Base-by-base conservation (phyloP, 768 basidiomycete species). In the Artomyces pyxidatus region DNA sequence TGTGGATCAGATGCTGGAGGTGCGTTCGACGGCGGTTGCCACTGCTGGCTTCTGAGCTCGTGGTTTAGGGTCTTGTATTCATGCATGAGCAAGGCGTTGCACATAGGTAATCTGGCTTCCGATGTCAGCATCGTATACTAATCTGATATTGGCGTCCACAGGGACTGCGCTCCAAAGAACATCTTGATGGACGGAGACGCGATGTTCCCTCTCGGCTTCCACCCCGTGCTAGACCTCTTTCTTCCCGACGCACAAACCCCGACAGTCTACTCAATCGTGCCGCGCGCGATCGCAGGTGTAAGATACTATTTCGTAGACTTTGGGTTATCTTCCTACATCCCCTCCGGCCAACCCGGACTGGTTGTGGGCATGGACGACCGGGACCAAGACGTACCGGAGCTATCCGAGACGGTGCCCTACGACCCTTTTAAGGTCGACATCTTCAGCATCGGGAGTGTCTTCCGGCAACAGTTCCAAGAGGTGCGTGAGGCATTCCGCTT, bases 401-500 rank as follows among this genome's bases (percentile, higher is more conserved):
- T 56, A 8, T 54, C 46, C 0, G 17, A 48, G 3, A 22, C 21
- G 3, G 49, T 47, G 2, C 45, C 52, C 2, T 54, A 56, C n/a
- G 52, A 56, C 32, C 55, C 55, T 3, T 56, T 56, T 52, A 54
- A 53, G 38, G 55, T 54, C n/a, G 55, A 56, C 11, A 42, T 56
- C 29, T 56, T 53, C 25, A 56, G 44, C 9, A 47, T 53, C 8
- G 52, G 54, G 14, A 43, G 47, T 19, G 27, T 43, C 2, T 25
- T 55, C 1, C 38, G 28, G 23, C 43, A 25, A 7, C 11, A 21
- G 29, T 29, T 44, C 29, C n/a, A 44, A 16, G 29, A 44, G 8
- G 43, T 44, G n/a, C 22, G 29, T 44, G 4, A 3, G 32, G 17
- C 32, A 12, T 35, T 3, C 32, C n/a, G n/a, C n/a, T n/a, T 2